These are phyloP conservation scores for Pouteria campechiana DNA, from an alignment of 179 eudicot genomes.

Conservation along the genomic window DNA sequence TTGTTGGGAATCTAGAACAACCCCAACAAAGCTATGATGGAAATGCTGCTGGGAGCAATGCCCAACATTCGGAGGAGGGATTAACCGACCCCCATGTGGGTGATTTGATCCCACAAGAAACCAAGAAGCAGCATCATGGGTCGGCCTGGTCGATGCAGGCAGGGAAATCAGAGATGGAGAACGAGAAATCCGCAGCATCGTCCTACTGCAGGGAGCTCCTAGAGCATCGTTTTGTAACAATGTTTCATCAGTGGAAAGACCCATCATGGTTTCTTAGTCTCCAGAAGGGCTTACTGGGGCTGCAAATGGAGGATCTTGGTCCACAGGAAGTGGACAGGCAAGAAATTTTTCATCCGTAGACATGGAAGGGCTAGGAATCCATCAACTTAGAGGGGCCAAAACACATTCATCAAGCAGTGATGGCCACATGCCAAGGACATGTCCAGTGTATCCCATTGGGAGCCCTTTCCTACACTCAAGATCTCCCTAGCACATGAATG, in stretches of 20 bases:
- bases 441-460: constrained; percentile 17
- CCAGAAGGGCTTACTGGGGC: not conserved
- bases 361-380: not conserved
- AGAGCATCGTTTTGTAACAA: constrained; percentile 24
- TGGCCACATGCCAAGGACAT: constrained; percentile 7
- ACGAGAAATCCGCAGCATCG: constrained; percentile 21
- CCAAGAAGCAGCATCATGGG: too few species aligned
- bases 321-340: constrained; percentile 10
- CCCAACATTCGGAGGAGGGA: too few species aligned
- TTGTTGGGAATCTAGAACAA: too few species aligned
- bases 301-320: constrained; percentile 9
- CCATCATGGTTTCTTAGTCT: constrained; percentile 7
- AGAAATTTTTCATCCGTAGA: constrained; percentile 6
- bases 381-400: constrained; percentile 7
- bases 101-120: too few species aligned
- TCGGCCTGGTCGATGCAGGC: too few species aligned
- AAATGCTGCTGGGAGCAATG: too few species aligned
- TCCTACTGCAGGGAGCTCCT: constrained; percentile 24
- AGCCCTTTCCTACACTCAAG: constrained; percentile 16
- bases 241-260: constrained; percentile 18
- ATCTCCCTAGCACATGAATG: constrained; percentile 10
- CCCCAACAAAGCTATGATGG: too few species aligned
- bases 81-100: too few species aligned
- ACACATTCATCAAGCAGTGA: constrained; percentile 13
- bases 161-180: too few species aligned